phyloP scores from a whole-genome alignment of 768 basidiomycete genomes.

The Mycena capillaripes region DNA sequence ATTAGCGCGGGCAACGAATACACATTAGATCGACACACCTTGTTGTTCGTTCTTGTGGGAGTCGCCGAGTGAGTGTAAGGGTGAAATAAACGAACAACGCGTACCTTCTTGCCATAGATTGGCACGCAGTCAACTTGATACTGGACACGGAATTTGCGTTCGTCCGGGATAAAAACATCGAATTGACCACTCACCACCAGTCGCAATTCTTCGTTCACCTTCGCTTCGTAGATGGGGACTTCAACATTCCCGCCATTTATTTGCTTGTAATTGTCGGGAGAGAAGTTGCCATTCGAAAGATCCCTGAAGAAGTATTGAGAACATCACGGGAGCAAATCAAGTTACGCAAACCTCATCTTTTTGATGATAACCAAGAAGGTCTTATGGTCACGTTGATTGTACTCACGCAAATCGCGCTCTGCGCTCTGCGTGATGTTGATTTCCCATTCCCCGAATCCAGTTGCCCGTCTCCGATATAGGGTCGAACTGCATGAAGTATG shows the following conservation, averaged over 20 bases:
- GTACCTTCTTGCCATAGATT: constrained; percentile 11
- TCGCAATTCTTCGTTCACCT: constrained; percentile 13
- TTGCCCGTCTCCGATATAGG: constrained; percentile 23
- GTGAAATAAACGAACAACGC: background rate
- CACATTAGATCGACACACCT: background rate
- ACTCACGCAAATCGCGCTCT: constrained; percentile 41
- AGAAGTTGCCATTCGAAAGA: constrained; percentile 64
- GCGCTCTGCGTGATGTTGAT: constrained; percentile 52
- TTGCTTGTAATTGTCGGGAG: constrained; percentile 60
- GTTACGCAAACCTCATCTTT: constrained; percentile 57
- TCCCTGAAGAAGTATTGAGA: constrained; percentile 36
- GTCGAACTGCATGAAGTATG: constrained; percentile 11
- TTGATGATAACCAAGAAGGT: constrained; percentile 57
- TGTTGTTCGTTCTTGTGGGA: constrained; percentile 22
- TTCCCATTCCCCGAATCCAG: constrained; percentile 49
- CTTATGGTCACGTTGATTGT: constrained; percentile 49
- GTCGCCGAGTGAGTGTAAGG: background rate
- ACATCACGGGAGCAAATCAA: background rate
- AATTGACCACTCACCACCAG: constrained; percentile 16
- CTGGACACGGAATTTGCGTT: background rate
- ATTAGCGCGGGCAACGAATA: no score
- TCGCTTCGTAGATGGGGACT: constrained; percentile 26
- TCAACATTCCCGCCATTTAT: constrained; percentile 45
- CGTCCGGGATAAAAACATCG: background rate
- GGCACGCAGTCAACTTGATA: constrained; percentile 26